Evolutionary conservation across 129 eudicot species (phyloP), one percentile per base, ranked within the genome.

Genomic region (Kitagawia praeruptora): DNA sequence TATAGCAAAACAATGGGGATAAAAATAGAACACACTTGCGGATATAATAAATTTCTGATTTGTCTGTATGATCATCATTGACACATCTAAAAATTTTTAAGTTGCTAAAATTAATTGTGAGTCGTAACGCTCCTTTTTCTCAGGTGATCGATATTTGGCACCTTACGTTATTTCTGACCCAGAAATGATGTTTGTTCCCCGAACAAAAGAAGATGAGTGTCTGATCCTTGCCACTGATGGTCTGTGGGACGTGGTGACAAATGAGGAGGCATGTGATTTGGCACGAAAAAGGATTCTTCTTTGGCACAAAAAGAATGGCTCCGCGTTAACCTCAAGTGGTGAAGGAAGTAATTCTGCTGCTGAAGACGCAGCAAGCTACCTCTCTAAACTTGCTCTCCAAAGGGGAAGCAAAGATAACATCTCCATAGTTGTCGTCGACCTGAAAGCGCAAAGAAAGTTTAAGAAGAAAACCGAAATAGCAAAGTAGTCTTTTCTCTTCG

Each of bases 151-250:
- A 45, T 88, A 88, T 77, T 56, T 86, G 83, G 82, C 84, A 73
- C 92, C 92, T 1, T 86, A 83, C 44, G 87, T 88, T 16, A 86
- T 88, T 69, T 81, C 92, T 21, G 92, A 88, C 28, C 92, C 92
- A 49, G 92, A 86, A 66, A 70, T 84, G 49, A 82, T 77, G 78
- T 76, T 88, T 63, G 84, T 86, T 15, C 85, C 86, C 7, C 85
- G 92, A 45, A 77, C 67, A 11, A 88, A 78, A 80, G 90, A 88
- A 42, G 92, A 88, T 27, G 89, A 84, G 14, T 82, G 88, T 75
- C 90, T 88, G 14, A 80, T 88, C 46, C 80, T 86, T 14, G 88
- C 92, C 13, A 86, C 86, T 38, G 92, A 88, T 70, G 92, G 92
- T 45, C 75, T 88, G 19, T 88, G 92, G 90, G 92, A 88, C 21